Base-by-base conservation (phyloP, 768 basidiomycete species). In the Mycena vitilis region DNA sequence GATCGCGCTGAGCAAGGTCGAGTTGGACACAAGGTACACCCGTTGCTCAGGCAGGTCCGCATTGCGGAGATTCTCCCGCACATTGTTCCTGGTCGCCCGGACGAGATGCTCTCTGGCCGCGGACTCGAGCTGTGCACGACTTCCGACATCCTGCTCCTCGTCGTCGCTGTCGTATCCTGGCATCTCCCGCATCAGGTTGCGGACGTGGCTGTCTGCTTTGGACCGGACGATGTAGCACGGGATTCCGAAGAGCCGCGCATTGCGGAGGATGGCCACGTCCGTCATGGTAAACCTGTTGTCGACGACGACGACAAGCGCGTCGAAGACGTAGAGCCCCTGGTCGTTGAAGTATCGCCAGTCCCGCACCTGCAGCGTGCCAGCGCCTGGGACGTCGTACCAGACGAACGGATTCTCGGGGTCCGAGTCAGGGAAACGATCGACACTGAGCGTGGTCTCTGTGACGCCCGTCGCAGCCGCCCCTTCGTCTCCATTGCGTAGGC, bases 351-450 rank as follows among this genome's bases (percentile, higher is more conserved):
- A 81, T 23, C 78, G 73, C 79, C 79, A 81, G 53, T 77, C 78
- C 10, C 73, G 72, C 25, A 77, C 74, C n/a, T 64, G 73, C 22
- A 77, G 12, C 2, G 80, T 81, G 13, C 79, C 78, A 12, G 81
- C 79, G 16, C 80, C 81, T 0, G 80, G 80, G n/a, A 80, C 48
- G 45, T 81, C 81, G 13, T 76, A 81, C 80, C 80, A 81, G 48
- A 76, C 74, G 64, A 76, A 72, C 30, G 58, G 58, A 0, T 71
- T 75, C 23, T 63, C 22, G 8, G 68, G 72, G 23, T 72, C 68
- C 2, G 73, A 22, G n/a, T 78, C 75, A 6, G 72, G 51, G 40
- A 78, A 81, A 40, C 78, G 68, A 25, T 71, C 25, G 44, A 76
- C 64, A n/a, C 42, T 36, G 25, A 70, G 48, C 5, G 79, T 80